phyloP scores from a whole-genome alignment of 2,329 filamentous ascomycete species.

The Domatiomyces globalis region DNA sequence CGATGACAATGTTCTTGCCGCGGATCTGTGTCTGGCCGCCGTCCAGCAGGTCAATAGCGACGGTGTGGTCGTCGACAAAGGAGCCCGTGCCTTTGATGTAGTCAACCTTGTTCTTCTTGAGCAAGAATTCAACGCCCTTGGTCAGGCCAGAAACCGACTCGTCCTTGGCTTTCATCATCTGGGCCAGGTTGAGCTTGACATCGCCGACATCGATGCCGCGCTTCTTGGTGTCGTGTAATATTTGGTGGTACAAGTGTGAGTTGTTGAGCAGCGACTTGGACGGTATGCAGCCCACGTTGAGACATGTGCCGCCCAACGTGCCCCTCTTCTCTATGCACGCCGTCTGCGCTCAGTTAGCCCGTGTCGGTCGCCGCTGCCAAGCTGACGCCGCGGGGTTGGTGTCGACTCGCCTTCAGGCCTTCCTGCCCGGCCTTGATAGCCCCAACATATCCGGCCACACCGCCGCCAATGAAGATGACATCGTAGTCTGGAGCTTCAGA shows the following conservation, averaged over 20 bases:
- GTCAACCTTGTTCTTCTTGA: slow-evolving; percentile 99
- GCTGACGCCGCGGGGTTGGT: not conserved
- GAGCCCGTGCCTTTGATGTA: slow-evolving; percentile 89
- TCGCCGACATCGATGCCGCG: slow-evolving; percentile 95
- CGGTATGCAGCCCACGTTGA: slow-evolving; percentile 98
- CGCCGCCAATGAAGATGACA: slow-evolving; percentile 92
- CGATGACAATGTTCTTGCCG: slow-evolving; percentile 96
- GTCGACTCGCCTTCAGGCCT: slow-evolving; percentile 63
- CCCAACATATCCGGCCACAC: slow-evolving; percentile 95
- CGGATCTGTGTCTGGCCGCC: slow-evolving; percentile 77
- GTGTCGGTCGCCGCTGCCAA: not conserved
- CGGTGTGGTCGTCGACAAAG: slow-evolving; percentile 76
- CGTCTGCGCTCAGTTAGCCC: slow-evolving; percentile 42
- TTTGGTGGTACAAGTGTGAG: slow-evolving; percentile 94
- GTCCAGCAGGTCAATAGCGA: slow-evolving; percentile 80
- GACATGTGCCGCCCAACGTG: slow-evolving; percentile 82
- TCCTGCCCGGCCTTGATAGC: slow-evolving; percentile 98
- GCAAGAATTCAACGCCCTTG: slow-evolving; percentile 93
- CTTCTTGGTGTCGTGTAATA: slow-evolving; percentile 91
- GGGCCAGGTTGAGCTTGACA: slow-evolving; percentile 84
- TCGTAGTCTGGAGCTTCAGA: slow-evolving; percentile 68
- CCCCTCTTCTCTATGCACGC: slow-evolving; percentile 98
- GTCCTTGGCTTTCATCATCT: slow-evolving; percentile 99
- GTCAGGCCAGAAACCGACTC: slow-evolving; percentile 76
- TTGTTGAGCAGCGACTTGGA: slow-evolving; percentile 99